Percentiles rank a stretch among this genome's conserved stretches.
Evolutionary conservation across 2,329 filamentous ascomycete species (phyloP).

Genomic region (Acrodontium crateriforme): DNA sequence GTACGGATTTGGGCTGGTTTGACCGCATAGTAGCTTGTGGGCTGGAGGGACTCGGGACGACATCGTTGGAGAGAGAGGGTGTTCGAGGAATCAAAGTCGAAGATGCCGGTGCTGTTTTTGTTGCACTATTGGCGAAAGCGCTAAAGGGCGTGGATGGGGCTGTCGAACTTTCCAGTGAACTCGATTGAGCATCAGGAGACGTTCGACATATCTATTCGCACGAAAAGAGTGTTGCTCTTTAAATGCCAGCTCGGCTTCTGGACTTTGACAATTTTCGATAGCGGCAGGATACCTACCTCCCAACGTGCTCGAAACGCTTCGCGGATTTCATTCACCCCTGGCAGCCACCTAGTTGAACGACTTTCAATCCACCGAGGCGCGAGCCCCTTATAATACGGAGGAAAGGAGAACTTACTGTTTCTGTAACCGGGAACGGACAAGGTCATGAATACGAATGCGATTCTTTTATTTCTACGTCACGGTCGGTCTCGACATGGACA

Average conservation of each 20-base stretch:
- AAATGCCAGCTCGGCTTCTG: background rate
- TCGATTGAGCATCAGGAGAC: background rate
- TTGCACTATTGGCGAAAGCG: background rate
- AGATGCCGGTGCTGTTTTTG: background rate
- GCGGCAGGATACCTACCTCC: background rate
- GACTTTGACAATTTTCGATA: background rate
- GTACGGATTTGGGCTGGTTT: constrained; percentile 49
- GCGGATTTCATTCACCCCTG: too few relatives aligned
- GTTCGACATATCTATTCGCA: background rate
- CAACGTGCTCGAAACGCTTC: background rate
- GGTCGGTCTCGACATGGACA: too few relatives aligned
- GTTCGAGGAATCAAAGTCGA: constrained; percentile 3
- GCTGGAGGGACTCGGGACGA: constrained; percentile 62
- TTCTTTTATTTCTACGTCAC: constrained; percentile 1
- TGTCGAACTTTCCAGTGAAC: background rate
- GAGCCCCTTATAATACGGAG: too few relatives aligned
- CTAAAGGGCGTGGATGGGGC: too few relatives aligned
- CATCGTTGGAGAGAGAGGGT: constrained; percentile 52
- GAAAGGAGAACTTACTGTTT: too few relatives aligned
- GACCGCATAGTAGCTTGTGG: constrained; percentile 82
- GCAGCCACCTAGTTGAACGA: too few relatives aligned
- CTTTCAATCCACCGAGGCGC: too few relatives aligned
- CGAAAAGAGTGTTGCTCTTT: background rate
- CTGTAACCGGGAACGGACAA: too few relatives aligned
- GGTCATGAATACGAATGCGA: too few relatives aligned